Conservation (phyloP, 176 grass and related monocot genomes). For the Zoysia japonica region DNA sequence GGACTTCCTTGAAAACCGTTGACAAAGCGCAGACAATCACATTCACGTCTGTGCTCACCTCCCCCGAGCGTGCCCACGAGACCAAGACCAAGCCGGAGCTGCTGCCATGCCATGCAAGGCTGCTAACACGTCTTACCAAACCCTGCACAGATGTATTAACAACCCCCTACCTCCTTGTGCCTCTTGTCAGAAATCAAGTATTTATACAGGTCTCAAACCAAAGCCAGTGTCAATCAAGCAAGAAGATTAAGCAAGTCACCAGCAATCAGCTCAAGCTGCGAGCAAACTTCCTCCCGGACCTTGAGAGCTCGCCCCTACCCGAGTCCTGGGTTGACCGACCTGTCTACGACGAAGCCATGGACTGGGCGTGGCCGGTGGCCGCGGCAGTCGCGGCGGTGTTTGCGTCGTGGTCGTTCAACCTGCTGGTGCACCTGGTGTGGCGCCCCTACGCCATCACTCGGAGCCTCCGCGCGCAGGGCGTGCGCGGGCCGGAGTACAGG, state of each 20-base stretch:
- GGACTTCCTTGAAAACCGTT: too few species aligned
- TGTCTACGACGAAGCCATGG: background rate
- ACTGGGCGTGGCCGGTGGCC: background rate
- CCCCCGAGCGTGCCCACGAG: background rate
- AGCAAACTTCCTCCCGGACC: background rate
- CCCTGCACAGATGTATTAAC: background rate
- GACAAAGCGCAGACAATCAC: background rate
- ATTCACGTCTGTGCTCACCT: background rate
- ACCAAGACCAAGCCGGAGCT: too few species aligned
- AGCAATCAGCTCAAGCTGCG: background rate
- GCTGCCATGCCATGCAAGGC: too few species aligned
- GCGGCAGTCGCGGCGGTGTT: conserved; percentile 12
- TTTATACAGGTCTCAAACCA: background rate
- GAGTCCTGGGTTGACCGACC: too few species aligned
- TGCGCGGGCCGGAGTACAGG: conserved; percentile 39
- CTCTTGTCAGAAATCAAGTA: background rate
- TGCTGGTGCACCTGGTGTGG: conserved; percentile 42
- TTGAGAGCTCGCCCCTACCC: background rate
- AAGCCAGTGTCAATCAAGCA: background rate
- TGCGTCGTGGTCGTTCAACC: conserved; percentile 27
- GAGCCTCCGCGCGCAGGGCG: conserved; percentile 43
- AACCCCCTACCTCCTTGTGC: background rate
- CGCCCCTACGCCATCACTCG: conserved; percentile 27
- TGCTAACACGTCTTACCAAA: background rate
- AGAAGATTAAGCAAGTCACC: background rate